Evolutionary conservation across 345 rosid species (phyloP), one percentile per base, ranked within the genome.

Genomic region (Eucalyptus brandiana): DNA sequence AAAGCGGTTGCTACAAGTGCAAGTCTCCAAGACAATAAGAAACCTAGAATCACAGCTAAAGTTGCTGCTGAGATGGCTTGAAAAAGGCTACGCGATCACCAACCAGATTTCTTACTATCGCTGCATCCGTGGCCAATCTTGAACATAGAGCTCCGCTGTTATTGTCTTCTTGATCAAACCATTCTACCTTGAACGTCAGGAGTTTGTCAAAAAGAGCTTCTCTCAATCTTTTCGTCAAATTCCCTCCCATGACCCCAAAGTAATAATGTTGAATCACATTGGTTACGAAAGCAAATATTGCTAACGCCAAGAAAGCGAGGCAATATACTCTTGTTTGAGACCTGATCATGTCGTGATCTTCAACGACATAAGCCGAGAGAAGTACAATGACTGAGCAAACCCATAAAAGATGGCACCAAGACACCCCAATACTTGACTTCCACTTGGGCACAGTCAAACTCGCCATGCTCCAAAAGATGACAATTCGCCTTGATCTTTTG

Each of bases 91-190:
- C 65, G 8, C 92, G 89, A 30, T 92, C 92, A 5, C 89, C 87
- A 17, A 91, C 85, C n/a, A 92, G 90, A 44, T 90, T 51, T 53
- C 91, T 87, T 16, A 92, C 91, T 91, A 87, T 85, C 18, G 87
- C 88, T 12, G 92, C 92, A 9, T 94, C 93, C 8, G 86, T 91
- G 45, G 91, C 92, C 37, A 94, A 87, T 60, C 94, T 87, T 40
- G 93, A 90, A n/a, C 90, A 92, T 3, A 90, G 26, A 48, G 92
- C 91, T 19, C 91, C 92, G 24, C 90, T 89, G 56, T 86, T 91
- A 65, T 94, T 94, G 86, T 91, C 44, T 72, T 92, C 93, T 81
- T 88, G 80, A 90, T 94, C 93, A 47, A 91, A 94, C 93, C 93
- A 92, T 28, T 88, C 93, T 12, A 91, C 58, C 93, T 93, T 92